Percentiles rank a stretch among this genome's conserved stretches.
Conservation (phyloP, 1,284 basidiomycete species). For the Boletus sp. region DNA sequence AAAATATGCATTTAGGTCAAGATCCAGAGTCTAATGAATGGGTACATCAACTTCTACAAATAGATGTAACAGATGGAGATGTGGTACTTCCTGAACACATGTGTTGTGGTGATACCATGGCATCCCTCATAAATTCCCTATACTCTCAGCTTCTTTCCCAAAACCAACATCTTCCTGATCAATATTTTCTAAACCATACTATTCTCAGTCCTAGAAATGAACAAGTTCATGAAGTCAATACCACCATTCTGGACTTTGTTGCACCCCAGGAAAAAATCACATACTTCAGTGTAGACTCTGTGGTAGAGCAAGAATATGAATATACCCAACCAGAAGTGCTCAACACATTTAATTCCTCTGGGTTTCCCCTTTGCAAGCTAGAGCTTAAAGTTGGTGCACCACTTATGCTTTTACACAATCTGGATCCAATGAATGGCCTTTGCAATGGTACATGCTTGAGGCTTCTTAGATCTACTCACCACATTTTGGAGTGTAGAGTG, state of each 20-base stretch:
- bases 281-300: conserved; percentile 16
- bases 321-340: not conserved
- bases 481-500: not conserved
- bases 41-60: conserved; percentile 46
- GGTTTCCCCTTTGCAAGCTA: not conserved
- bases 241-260: conserved; percentile 7
- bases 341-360: not conserved
- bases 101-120: conserved; percentile 18
- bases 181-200: not conserved
- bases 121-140: not conserved
- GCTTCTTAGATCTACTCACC: not conserved
- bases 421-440: not conserved
- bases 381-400: not conserved
- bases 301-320: not conserved
- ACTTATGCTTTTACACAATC: not conserved
- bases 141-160: not conserved
- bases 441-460: conserved; percentile 2
- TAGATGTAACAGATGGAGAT: conserved; percentile 37
- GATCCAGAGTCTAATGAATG: conserved; percentile 35
- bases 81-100: conserved; percentile 38
- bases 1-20: conserved; percentile 45
- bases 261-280: not conserved
- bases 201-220: not conserved
- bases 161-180: not conserved
- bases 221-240: conserved; percentile 16